Conservation (phyloP, 352 stramenopile species). For the Aphanomyces invadans region DNA sequence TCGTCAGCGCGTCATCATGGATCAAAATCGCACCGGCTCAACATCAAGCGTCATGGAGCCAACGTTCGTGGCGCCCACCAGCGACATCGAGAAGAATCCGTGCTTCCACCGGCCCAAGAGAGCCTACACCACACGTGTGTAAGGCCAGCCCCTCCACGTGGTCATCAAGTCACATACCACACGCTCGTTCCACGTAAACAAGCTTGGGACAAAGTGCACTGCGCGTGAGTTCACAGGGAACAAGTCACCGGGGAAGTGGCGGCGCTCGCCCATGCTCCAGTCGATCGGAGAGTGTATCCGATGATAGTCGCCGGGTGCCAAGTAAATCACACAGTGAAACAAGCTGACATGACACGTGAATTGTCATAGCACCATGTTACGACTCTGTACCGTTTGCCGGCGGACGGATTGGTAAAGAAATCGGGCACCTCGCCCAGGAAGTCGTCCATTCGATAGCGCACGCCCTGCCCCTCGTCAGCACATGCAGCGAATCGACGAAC, state of each 20-base stretch:
- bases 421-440: constrained; percentile 56
- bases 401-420: constrained; percentile 39
- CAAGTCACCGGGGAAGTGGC: constrained; percentile 76
- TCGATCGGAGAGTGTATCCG: constrained; percentile 77
- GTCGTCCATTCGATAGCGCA: constrained; percentile 73
- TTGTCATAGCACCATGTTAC: too few relatives aligned
- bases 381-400: constrained; percentile 21
- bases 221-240: constrained; percentile 70
- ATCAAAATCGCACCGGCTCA: constrained; percentile 34
- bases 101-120: constrained; percentile 67
- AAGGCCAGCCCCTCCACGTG: background rate
- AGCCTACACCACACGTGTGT: constrained; percentile 22
- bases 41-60: constrained; percentile 70
- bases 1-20: background rate
- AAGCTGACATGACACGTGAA: constrained; percentile 41
- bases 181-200: constrained; percentile 82
- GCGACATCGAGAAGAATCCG: constrained; percentile 76
- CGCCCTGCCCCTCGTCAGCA: constrained; percentile 34
- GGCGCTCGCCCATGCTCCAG: constrained; percentile 61
- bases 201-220: constrained; percentile 54
- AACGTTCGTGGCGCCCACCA: constrained; percentile 81
- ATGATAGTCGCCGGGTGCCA: constrained; percentile 81
- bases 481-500: constrained; percentile 1
- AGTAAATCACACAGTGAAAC: constrained; percentile 76
- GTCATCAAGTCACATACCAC: constrained; percentile 27